phyloP scores from a whole-genome alignment of 495 filamentous ascomycete genomes.

The Annulohypoxylon moriforme region DNA sequence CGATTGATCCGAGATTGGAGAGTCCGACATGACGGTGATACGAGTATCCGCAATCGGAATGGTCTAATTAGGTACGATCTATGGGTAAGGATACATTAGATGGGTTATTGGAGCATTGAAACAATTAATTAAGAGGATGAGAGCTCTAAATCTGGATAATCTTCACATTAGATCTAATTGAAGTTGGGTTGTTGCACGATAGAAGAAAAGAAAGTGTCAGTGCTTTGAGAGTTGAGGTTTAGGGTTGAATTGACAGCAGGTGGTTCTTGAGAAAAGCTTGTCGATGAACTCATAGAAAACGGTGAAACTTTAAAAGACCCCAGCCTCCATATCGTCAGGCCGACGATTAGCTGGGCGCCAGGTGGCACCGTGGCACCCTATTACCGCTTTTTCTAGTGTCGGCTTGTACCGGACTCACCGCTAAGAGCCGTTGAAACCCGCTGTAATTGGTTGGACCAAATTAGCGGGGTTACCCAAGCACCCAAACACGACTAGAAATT shows the following conservation, averaged over 20 bases:
- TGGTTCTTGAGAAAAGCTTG: constrained; percentile 20
- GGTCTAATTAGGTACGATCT: constrained; percentile 7
- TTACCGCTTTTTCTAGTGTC: constrained; percentile 15
- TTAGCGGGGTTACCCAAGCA: constrained; percentile 1
- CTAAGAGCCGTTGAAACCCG: neutral
- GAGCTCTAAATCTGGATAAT: constrained; percentile 7
- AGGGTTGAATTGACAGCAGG: too few relatives aligned
- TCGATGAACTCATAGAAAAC: constrained; percentile 37
- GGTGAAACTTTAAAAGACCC: constrained; percentile 35
- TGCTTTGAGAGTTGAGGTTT: too few relatives aligned
- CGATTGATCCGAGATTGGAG: constrained; percentile 36
- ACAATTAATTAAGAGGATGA: neutral
- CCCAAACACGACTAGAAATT: neutral
- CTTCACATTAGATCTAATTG: constrained; percentile 18
- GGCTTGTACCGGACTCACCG: constrained; percentile 14
- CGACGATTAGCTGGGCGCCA: constrained; percentile 30
- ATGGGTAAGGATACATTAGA: constrained; percentile 6
- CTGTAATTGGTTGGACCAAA: constrained; percentile 4
- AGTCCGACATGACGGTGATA: constrained; percentile 22
- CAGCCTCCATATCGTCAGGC: constrained; percentile 12
- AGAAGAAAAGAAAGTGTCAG: neutral
- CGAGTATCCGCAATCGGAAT: neutral
- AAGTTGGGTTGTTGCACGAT: neutral
- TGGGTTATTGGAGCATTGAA: constrained; percentile 3
- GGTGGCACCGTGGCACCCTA: constrained; percentile 16